phyloP scores from a whole-genome alignment of 495 filamentous ascomycete species.

The Penicillium daleae region DNA sequence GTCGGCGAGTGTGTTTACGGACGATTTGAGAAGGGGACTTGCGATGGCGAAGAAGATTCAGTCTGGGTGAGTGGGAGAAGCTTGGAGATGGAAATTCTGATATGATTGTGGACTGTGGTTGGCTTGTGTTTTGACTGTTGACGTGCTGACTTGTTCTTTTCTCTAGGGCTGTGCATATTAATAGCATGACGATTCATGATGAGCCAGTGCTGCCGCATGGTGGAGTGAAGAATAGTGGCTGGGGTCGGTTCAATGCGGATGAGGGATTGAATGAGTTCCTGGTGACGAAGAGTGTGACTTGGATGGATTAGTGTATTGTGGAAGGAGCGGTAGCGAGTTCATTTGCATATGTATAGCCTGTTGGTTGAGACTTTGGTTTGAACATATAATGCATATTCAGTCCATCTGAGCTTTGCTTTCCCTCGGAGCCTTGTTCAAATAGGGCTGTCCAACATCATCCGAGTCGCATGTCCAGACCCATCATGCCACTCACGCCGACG shows the following conservation, averaged over 20 bases:
- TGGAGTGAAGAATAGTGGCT: slow-evolving; percentile 83
- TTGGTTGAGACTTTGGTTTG: not conserved
- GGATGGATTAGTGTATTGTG: slow-evolving; percentile 44
- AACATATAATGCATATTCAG: not conserved
- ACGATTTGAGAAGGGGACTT: slow-evolving; percentile 47
- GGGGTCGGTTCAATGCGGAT: slow-evolving; percentile 64
- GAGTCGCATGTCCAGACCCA: not conserved
- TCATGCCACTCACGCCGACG: not conserved
- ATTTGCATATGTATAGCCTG: not conserved
- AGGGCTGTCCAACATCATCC: not conserved
- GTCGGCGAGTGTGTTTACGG: slow-evolving; percentile 52
- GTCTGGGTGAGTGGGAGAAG: slow-evolving; percentile 40
- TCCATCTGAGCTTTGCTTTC: too few species aligned
- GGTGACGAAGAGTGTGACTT: slow-evolving; percentile 82
- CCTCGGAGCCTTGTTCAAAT: too few species aligned
- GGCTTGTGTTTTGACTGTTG: too few species aligned
- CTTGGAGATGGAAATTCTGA: not conserved
- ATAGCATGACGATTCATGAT: slow-evolving; percentile 86
- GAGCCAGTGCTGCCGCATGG: slow-evolving; percentile 80
- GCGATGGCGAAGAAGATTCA: slow-evolving; percentile 50
- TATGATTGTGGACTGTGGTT: too few species aligned
- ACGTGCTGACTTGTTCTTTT: slow-evolving; percentile 6
- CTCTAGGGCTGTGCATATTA: slow-evolving; percentile 76
- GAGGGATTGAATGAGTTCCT: slow-evolving; percentile 74
- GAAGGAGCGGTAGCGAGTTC: not conserved